Evolutionary conservation across 2,329 filamentous ascomycete species (phyloP), one percentile per base, ranked within the genome.

Genomic region (Fusarium caatingaense): DNA sequence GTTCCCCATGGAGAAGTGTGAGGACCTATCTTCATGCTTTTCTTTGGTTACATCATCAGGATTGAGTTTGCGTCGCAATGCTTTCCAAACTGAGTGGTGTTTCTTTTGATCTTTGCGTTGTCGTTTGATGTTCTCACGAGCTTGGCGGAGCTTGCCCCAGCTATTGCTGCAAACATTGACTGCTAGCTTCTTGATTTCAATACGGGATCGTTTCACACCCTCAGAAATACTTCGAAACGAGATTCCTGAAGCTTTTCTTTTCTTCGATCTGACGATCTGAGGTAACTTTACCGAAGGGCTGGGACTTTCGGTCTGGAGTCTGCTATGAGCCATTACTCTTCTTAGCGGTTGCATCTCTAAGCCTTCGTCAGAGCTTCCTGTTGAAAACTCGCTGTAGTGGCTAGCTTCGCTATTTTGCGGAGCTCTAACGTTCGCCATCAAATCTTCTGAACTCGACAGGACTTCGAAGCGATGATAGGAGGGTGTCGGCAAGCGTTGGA

Each of bases 41-140:
- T 62, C 66, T 55, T 72, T 73, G 37, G 72, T 59, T 5, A 70
- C 54, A 56, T 76, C 74, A 5, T 63, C 68, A 41, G 74, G 73
- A 9, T 60, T 72, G 15, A 69, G 56, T 46, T 68, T 72, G 40
- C 73, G 76, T 21, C 74, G 75, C 8, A 74, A 61, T 25, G 75
- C 68, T 55, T 72, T 78, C 77, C 71, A 79, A 3, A 71, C 72
- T 23, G 74, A 71, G 42, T 76, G 76, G 32, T 76, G 75, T 44
- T 65, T 66, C 41, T 64, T 72, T 41, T 77, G 74, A 20, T 66
- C 56, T 18, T 72, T 69, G 15, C 68, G 66, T 34, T 74, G 77
- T 25, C 72, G 66, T 62, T 71, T 77, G 55, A 78, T 71, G 41
- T 71, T 75, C 12, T 68, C 72, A 41, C 72, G 74, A 34, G 73